Evolutionary conservation across 306 rosid species (phyloP), one percentile per base, ranked within the genome.

Genomic region (Vicia sativa): DNA sequence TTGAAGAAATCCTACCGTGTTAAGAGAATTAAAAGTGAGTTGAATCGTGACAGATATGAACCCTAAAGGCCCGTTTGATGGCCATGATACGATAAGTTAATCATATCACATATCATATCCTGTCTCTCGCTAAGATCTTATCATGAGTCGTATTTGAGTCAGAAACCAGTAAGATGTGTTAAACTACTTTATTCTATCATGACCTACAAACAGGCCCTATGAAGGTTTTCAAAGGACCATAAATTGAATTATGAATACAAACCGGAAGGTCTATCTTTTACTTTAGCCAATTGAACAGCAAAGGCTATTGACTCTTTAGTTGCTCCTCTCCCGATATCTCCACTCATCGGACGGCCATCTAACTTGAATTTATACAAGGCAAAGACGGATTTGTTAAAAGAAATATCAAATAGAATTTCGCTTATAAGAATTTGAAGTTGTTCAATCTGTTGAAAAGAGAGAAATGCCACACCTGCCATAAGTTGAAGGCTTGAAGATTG

Each of bases 281-380:
- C 69, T 45, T 81, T 80, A 70, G 80, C 85, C 80, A 92, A 67
- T 74, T 77, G 84, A 68, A 49, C 85, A 9, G 96, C 95, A 34
- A 92, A 92, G 59, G 85, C 87, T 56, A 92, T 86, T 12, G 97
- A 80, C 69, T 87, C 96, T 74, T 83, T 89, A 12, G 96, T 92
- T 29, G 95, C 86, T 59, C 96, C 97, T 82, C 87, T 89, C 46
- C 97, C 96, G 49, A 89, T 89, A 80, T 92, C 97, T 58, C 96
- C 97, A 66, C 95, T 92, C 97, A 92, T 92, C 35, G 97, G 95
- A 58, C 96, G 95, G 43, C 96, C 96, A 77, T 92, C 97, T 81
- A 92, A 78, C 97, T 92, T 77, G 72, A 68, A 65, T 81, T 78
- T 52, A 69, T 55, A 49, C 15, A 62, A 38, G 4, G 61, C 23